phyloP scores from a whole-genome alignment of 768 basidiomycete species.

The Agaricus blazei region DNA sequence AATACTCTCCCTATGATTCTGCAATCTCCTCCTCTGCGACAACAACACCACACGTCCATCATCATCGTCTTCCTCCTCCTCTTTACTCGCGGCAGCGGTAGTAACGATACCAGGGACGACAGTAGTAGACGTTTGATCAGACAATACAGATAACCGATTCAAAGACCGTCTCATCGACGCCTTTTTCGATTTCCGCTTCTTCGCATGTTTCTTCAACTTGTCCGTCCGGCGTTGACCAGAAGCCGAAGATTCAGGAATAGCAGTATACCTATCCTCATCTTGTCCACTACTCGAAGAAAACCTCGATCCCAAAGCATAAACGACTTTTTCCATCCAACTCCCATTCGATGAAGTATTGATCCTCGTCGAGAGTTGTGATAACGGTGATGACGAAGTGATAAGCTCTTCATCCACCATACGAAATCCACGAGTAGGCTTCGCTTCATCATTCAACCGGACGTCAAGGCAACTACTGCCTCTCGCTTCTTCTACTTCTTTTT shows the following conservation, averaged over 20 bases:
- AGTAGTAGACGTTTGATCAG: too few species aligned
- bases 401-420: neutral
- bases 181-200: neutral
- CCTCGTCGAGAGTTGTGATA: neutral
- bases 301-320: neutral
- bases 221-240: neutral
- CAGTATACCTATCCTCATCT: neutral
- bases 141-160: too few species aligned
- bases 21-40: neutral
- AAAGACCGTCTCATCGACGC: too few species aligned
- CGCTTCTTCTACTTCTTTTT: neutral
- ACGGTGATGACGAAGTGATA: too few species aligned
- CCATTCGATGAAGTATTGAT: neutral
- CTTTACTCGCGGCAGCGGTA: neutral
- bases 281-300: neutral
- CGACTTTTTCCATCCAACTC: neutral
- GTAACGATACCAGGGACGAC: too few species aligned
- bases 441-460: neutral
- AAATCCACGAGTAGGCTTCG: too few species aligned
- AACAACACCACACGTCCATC: neutral
- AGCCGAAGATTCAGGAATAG: neutral
- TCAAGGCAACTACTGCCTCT: neutral
- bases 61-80: neutral
- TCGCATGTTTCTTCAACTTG: neutral
- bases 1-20: conserved; percentile 2